Percentiles rank a stretch among this genome's conserved stretches.
These are phyloP conservation scores for Colletotrichum sp. DNA, from an alignment of 2,329 filamentous ascomycete species.

Conservation along the genomic window DNA sequence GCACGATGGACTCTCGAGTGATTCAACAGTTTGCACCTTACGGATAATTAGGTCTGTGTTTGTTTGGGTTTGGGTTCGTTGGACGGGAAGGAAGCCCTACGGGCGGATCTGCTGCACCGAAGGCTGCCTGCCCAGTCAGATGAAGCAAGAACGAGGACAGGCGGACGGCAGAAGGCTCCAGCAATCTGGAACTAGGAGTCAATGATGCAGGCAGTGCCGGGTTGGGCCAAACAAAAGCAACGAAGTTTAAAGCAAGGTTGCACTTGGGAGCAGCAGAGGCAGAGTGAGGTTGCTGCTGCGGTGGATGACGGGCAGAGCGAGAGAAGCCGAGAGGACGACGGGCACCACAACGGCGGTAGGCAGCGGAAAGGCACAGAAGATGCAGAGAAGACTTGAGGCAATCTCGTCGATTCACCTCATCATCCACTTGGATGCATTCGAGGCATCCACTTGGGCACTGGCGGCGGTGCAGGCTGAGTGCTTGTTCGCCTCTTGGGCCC, in stretches of 20 bases:
- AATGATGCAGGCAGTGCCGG: not conserved
- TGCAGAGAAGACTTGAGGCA: not conserved
- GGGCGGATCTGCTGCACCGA: not conserved
- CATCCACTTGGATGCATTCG: slow-evolving; percentile 4
- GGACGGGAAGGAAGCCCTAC: not conserved
- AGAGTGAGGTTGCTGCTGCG: not conserved
- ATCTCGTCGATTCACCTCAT: not conserved
- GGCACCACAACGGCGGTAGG: not conserved
- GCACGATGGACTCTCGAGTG: not conserved
- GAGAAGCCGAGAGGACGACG: not conserved
- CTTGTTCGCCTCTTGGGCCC: not conserved
- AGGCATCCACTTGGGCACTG: slow-evolving; percentile 16
- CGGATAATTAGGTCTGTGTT: not conserved
- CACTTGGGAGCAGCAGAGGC: not conserved
- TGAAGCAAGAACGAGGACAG: not conserved
- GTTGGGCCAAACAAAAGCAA: not conserved
- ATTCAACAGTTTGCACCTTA: not conserved
- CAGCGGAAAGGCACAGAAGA: slow-evolving; percentile 1
- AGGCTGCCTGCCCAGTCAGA: not conserved
- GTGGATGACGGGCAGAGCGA: not conserved
- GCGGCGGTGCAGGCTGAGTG: not conserved
- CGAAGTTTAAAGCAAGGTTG: not conserved
- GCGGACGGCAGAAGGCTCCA: not conserved
- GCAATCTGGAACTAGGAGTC: not conserved
- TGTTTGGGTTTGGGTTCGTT: not conserved